phyloP scores from a whole-genome alignment of 768 basidiomycete species.

The Sutorius australiensis region DNA sequence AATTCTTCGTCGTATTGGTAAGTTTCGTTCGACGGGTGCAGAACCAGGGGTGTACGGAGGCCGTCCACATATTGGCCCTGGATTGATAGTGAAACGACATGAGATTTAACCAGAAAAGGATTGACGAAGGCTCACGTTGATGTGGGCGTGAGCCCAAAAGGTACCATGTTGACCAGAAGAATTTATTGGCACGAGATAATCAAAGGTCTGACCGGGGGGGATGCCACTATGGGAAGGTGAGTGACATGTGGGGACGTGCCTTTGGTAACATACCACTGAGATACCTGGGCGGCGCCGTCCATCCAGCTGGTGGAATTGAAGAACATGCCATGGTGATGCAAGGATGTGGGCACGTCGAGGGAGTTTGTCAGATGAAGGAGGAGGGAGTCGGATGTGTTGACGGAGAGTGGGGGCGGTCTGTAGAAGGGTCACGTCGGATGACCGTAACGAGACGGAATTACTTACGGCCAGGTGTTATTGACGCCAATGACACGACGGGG shows the following conservation, averaged over 20 bases:
- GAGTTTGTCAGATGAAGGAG: constrained; percentile 75
- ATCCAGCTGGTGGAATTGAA: constrained; percentile 85
- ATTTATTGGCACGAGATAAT: constrained; percentile 72
- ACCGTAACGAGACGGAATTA: constrained; percentile 3
- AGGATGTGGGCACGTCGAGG: constrained; percentile 58
- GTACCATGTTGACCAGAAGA: constrained; percentile 71
- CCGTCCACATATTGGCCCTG: constrained; percentile 93
- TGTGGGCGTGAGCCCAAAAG: constrained; percentile 78
- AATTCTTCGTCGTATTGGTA: constrained; percentile 87
- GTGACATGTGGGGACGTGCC: background rate
- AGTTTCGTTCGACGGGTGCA: constrained; percentile 64
- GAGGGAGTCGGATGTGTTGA: constrained; percentile 67
- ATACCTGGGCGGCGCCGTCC: constrained; percentile 81
- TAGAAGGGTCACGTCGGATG: background rate
- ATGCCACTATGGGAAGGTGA: constrained; percentile 52
- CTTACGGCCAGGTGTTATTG: constrained; percentile 93
- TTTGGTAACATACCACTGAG: constrained; percentile 63
- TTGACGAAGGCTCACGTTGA: constrained; percentile 31
- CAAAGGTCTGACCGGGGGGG: constrained; percentile 64
- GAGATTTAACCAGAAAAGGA: background rate
- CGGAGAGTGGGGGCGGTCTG: constrained; percentile 80
- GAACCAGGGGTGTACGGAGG: constrained; percentile 78
- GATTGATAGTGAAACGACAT: background rate
- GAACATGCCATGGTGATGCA: constrained; percentile 96
- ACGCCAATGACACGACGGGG: constrained; percentile 80